These are phyloP conservation scores for Cladophialophora chaetospira DNA, from an alignment of 2,329 filamentous ascomycete species.

Conservation along the genomic window DNA sequence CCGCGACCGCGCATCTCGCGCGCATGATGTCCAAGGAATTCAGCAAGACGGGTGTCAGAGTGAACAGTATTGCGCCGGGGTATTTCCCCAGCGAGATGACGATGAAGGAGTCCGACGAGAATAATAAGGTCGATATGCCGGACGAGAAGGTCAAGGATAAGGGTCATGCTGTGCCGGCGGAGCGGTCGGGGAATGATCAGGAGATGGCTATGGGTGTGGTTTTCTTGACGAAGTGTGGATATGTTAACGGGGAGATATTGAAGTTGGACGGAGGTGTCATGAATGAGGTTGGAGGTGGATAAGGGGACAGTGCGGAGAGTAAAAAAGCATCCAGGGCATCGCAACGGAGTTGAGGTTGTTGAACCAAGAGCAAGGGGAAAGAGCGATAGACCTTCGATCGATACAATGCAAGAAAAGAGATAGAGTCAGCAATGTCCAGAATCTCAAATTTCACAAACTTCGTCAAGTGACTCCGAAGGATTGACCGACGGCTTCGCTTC, in stretches of 20 bases:
- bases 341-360: neutral
- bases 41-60: constrained; percentile 68
- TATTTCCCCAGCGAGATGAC: constrained; percentile 70
- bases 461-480: too few relatives aligned
- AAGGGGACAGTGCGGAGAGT: neutral
- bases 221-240: constrained; percentile 51
- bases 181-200: constrained; percentile 62
- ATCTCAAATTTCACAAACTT: too few relatives aligned
- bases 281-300: constrained; percentile 32
- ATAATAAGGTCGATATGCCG: constrained; percentile 56
- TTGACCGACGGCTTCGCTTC: too few relatives aligned
- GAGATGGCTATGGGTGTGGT: constrained; percentile 66
- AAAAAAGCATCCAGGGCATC: neutral
- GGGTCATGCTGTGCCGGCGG: constrained; percentile 48
- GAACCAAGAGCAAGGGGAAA: too few relatives aligned
- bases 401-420: too few relatives aligned
- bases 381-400: too few relatives aligned
- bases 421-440: too few relatives aligned
- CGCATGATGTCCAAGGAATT: constrained; percentile 68
- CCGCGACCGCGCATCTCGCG: constrained; percentile 64
- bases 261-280: constrained; percentile 51
- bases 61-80: constrained; percentile 70
- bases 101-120: constrained; percentile 55
- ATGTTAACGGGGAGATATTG: constrained; percentile 52
- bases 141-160: constrained; percentile 38